Evolutionary conservation across 1,284 basidiomycete genomes (phyloP).

Genomic region (Papiliotrema flavescens): DNA sequence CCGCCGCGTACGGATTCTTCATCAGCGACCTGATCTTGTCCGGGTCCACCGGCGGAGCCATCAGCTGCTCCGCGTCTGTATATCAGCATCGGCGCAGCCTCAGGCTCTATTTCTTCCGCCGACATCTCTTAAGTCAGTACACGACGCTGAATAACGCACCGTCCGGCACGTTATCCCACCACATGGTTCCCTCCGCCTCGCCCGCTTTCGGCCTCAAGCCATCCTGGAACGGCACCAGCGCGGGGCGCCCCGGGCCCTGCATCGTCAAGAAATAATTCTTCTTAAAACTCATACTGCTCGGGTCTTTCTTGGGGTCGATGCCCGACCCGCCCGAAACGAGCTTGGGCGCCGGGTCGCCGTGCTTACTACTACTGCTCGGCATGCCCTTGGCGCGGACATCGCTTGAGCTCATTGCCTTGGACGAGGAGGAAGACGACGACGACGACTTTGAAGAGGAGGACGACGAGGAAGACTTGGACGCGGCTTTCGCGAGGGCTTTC

Average conservation of each 20-base stretch:
- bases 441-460: too few relatives aligned
- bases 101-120: neutral
- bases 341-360: conserved; percentile 27
- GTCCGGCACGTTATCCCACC: conserved; percentile 42
- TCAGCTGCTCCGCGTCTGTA: conserved; percentile 30
- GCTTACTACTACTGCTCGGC: conserved; percentile 8
- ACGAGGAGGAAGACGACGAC: conserved; percentile 12
- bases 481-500: conserved; percentile 20
- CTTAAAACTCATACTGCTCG: conserved; percentile 22
- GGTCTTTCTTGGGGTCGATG: conserved; percentile 25
- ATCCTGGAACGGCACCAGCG: conserved; percentile 39
- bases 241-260: conserved; percentile 40
- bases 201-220: conserved; percentile 33
- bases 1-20: conserved; percentile 32
- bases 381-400: conserved; percentile 24
- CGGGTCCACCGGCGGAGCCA: conserved; percentile 35
- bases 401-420: conserved; percentile 20
- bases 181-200: conserved; percentile 31
- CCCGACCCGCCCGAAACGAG: conserved; percentile 27
- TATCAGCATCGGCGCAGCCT: neutral
- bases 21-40: conserved; percentile 24
- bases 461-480: conserved; percentile 9
- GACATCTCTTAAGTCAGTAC: neutral
- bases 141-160: conserved; percentile 17
- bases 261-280: conserved; percentile 42